phyloP scores from a whole-genome alignment of 2,329 filamentous ascomycete genomes.

The Aspergillus ustus region DNA sequence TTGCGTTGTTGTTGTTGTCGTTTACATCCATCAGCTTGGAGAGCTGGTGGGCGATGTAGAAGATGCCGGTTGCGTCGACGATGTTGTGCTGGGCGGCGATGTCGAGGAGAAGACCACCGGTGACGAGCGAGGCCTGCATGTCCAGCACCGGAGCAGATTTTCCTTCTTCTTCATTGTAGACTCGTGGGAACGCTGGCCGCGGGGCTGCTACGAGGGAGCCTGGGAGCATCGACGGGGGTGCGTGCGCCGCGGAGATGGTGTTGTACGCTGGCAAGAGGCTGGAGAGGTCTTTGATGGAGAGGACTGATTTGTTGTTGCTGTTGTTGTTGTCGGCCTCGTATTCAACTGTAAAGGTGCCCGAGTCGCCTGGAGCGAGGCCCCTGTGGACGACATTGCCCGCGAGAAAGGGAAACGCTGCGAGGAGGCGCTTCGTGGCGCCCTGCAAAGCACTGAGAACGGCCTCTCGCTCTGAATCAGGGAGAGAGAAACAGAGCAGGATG shows the following conservation, averaged over 20 bases:
- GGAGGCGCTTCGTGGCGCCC: constrained; percentile 14
- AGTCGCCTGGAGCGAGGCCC: constrained; percentile 2
- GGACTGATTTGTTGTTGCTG: background rate
- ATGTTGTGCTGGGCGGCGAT: constrained; percentile 32
- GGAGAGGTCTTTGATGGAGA: constrained; percentile 20
- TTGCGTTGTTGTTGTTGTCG: background rate
- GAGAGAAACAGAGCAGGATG: constrained; percentile 26
- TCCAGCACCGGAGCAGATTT: constrained; percentile 26
- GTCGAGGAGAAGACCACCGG: constrained; percentile 30
- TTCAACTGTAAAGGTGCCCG: constrained; percentile 21
- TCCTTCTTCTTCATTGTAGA: constrained; percentile 27
- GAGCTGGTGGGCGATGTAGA: constrained; percentile 26
- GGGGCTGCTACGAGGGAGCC: constrained; percentile 31
- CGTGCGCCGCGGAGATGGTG: constrained; percentile 17
- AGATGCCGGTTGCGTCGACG: constrained; percentile 28
- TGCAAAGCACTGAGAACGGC: constrained; percentile 16
- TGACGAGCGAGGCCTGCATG: constrained; percentile 31
- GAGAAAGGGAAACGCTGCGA: constrained; percentile 23
- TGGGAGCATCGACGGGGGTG: constrained; percentile 37
- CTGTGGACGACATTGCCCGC: constrained; percentile 22
- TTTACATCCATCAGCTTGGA: constrained; percentile 12
- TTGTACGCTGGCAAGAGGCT: constrained; percentile 3
- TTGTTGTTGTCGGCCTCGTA: background rate
- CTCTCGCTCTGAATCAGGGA: constrained; percentile 10
- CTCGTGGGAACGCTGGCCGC: constrained; percentile 32